These are phyloP conservation scores for Sclerotinia nivalis DNA, from an alignment of 2,329 filamentous ascomycete genomes.

Conservation along the genomic window DNA sequence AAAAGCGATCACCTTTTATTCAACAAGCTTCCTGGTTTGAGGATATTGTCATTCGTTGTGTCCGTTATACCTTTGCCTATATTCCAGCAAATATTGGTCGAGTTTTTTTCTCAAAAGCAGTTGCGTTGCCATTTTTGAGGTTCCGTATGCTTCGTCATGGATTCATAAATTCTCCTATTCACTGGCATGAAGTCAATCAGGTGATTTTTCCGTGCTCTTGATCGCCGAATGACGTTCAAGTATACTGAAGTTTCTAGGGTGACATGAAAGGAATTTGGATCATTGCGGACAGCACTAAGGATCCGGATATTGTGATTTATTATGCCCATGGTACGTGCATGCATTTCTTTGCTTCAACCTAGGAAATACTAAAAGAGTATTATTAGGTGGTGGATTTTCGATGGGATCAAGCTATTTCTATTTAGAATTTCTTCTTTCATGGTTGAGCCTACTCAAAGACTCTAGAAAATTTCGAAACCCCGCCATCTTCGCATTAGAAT, in stretches of 20 bases:
- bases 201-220: slow-evolving; percentile 38
- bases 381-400: slow-evolving; percentile 73
- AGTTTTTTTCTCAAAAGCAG: slow-evolving; percentile 75
- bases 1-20: slow-evolving; percentile 61
- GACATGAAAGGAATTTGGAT: slow-evolving; percentile 70
- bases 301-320: slow-evolving; percentile 77
- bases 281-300: slow-evolving; percentile 56
- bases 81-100: slow-evolving; percentile 68
- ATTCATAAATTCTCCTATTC: slow-evolving; percentile 59
- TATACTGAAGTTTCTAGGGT: slow-evolving; percentile 39
- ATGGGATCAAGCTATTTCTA: slow-evolving; percentile 86
- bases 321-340: slow-evolving; percentile 68
- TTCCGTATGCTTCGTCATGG: slow-evolving; percentile 78
- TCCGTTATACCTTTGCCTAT: slow-evolving; percentile 74
- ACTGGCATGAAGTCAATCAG: slow-evolving; percentile 61
- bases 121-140: slow-evolving; percentile 71
- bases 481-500: slow-evolving; percentile 76
- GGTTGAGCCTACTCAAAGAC: slow-evolving; percentile 64
- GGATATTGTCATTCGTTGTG: slow-evolving; percentile 73
- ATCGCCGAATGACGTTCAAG: neutral
- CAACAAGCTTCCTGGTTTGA: slow-evolving; percentile 71
- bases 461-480: slow-evolving; percentile 70
- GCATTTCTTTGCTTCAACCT: neutral
- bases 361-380: neutral
- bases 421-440: slow-evolving; percentile 76